Evolutionary conservation across 371 early-diverging fungal genomes (phyloP).

Genomic region (Batkoa obscura): DNA sequence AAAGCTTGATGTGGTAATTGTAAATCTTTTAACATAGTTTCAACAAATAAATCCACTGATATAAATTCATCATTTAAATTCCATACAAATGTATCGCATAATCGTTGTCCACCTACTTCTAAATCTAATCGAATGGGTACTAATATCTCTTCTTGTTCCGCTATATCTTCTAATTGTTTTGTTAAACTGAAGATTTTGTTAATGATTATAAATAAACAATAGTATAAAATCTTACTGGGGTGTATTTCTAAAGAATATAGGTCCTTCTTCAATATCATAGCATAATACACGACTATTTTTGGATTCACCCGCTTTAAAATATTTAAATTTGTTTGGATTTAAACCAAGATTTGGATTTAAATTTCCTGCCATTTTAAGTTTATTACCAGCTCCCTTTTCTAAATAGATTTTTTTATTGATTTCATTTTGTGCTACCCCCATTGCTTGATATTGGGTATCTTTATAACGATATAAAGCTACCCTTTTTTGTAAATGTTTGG

Average conservation of each 20-base stretch:
- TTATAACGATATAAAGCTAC: background rate
- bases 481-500: background rate
- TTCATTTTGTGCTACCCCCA: no score
- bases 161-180: background rate
- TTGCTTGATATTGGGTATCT: background rate
- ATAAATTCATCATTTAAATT: constrained; percentile 37
- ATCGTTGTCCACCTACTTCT: constrained; percentile 35
- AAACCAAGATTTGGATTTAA: background rate
- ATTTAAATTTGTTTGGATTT: background rate
- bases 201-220: no score
- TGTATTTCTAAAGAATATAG: no score
- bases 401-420: no score
- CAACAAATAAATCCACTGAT: constrained; percentile 61
- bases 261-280: no score
- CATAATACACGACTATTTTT: no score
- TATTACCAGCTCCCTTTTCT: no score
- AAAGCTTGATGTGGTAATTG: constrained; percentile 23
- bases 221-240: no score
- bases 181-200: no score
- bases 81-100: constrained; percentile 62
- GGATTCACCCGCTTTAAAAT: no score
- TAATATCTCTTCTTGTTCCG: constrained; percentile 19
- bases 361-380: no score
- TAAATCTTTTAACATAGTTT: constrained; percentile 60
- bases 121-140: constrained; percentile 56